Percentiles rank a stretch among this genome's conserved stretches.
phyloP scores from a whole-genome alignment of 1,284 basidiomycete species.

The Kalmanozyma brasiliensis region DNA sequence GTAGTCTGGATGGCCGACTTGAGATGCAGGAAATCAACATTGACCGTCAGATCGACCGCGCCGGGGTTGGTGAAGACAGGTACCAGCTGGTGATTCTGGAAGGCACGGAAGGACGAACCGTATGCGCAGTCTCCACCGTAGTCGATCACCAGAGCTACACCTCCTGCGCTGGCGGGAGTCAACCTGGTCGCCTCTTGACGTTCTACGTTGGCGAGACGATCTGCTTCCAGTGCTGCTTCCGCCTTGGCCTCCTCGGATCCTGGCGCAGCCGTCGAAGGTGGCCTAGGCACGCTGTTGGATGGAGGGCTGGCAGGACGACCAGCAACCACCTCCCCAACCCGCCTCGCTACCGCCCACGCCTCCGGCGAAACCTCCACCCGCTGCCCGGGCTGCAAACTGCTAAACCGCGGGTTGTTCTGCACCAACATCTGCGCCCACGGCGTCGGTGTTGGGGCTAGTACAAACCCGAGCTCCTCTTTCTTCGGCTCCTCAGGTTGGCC shows the following conservation, averaged over 20 bases:
- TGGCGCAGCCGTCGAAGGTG: not conserved
- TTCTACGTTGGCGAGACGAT: conserved; percentile 7
- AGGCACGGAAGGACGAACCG: conserved; percentile 86
- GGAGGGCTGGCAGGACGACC: conserved; percentile 45
- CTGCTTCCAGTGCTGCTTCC: conserved; percentile 13
- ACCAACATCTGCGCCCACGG: conserved; percentile 74
- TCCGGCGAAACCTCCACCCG: conserved; percentile 64
- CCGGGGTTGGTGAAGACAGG: conserved; percentile 88
- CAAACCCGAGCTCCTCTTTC: conserved; percentile 72
- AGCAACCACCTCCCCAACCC: conserved; percentile 60
- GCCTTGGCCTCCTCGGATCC: conserved; percentile 24
- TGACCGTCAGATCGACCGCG: conserved; percentile 88
- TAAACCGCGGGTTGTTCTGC: conserved; percentile 55
- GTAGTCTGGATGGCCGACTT: conserved; percentile 76
- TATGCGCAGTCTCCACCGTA: conserved; percentile 83
- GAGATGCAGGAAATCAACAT: conserved; percentile 93
- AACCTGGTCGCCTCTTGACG: conserved; percentile 12
- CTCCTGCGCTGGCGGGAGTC: conserved; percentile 70
- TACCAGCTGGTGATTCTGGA: conserved; percentile 85
- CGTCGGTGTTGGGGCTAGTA: conserved; percentile 76
- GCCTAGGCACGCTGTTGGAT: not conserved
- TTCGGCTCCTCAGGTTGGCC: conserved; percentile 21
- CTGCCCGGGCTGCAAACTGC: conserved; percentile 55
- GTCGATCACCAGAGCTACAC: conserved; percentile 86
- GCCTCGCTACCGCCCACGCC: conserved; percentile 59